Percentiles rank a stretch among this genome's conserved stretches.
Conservation (phyloP, 1,139 yeast species). For the Saccharomyces hybrid region DNA sequence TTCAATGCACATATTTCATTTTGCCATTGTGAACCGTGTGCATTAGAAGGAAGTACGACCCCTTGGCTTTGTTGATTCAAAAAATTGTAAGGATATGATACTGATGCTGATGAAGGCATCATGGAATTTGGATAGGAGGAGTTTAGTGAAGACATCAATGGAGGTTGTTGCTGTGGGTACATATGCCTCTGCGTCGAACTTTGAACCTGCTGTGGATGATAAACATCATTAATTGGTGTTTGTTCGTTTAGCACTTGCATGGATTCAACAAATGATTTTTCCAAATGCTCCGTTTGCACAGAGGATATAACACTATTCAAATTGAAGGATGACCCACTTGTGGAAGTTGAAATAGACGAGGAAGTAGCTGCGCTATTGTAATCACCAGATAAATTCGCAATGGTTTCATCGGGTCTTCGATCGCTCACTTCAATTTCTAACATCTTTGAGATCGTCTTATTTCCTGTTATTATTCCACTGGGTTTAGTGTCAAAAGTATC, state of each 20-base stretch:
- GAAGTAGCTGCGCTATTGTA: background rate
- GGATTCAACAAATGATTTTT: background rate
- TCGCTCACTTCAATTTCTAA: background rate
- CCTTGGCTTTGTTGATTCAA: background rate
- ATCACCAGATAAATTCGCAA: background rate
- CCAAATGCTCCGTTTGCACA: background rate
- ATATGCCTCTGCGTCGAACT: background rate
- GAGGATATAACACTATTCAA: background rate
- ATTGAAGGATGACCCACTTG: background rate
- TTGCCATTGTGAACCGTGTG: background rate
- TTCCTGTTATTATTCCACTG: constrained; percentile 8
- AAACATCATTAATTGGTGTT: background rate
- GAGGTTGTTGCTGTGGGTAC: background rate
- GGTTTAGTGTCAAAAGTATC: constrained; percentile 23
- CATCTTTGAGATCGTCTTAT: background rate
- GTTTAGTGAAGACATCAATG: background rate
- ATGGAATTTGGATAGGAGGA: background rate
- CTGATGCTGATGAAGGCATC: background rate
- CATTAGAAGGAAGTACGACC: background rate
- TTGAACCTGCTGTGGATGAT: background rate
- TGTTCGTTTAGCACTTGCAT: background rate
- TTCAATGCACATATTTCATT: background rate
- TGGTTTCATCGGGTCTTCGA: background rate
- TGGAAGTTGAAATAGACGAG: background rate
- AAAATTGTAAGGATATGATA: background rate